Evolutionary conservation across 805 yeast genomes (phyloP).

Genomic region (Suhomyces vadensis): DNA sequence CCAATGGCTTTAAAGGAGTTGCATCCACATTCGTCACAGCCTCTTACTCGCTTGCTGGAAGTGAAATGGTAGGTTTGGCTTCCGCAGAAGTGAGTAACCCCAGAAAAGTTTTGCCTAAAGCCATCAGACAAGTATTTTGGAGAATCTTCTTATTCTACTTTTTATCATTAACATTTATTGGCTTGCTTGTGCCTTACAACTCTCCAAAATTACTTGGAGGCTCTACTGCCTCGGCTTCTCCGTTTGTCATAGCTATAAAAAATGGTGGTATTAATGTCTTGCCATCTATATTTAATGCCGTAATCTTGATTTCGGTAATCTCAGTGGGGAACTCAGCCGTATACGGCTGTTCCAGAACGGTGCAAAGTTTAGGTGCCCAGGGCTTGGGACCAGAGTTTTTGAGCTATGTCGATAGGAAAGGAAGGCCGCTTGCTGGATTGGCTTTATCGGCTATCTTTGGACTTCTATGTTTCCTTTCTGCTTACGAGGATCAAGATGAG

Average conservation of each 20-base stretch:
- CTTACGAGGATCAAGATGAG: slow-evolving; percentile 14
- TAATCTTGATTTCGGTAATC: slow-evolving; percentile 28
- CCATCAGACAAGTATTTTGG: slow-evolving; percentile 47
- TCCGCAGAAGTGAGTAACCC: slow-evolving; percentile 44
- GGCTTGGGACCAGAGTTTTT: slow-evolving; percentile 16
- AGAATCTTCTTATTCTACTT: slow-evolving; percentile 43
- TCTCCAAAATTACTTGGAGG: slow-evolving; percentile 21
- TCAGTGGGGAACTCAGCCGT: slow-evolving; percentile 33
- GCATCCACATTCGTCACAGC: slow-evolving; percentile 41
- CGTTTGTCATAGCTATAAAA: slow-evolving; percentile 31
- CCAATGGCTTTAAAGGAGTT: slow-evolving; percentile 41
- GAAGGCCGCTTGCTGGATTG: slow-evolving; percentile 19
- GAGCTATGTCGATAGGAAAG: slow-evolving; percentile 18
- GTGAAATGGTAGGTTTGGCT: slow-evolving; percentile 41
- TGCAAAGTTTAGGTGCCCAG: slow-evolving; percentile 18
- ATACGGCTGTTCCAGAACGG: slow-evolving; percentile 26
- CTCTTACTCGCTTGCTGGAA: slow-evolving; percentile 37
- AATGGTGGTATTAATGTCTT: slow-evolving; percentile 27
- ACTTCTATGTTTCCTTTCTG: slow-evolving; percentile 18
- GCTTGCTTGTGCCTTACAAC: slow-evolving; percentile 23
- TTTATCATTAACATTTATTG: slow-evolving; percentile 24
- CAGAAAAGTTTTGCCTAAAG: slow-evolving; percentile 39
- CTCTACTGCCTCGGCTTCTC: slow-evolving; percentile 23
- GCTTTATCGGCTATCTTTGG: slow-evolving; percentile 16
- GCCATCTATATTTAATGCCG: slow-evolving; percentile 30